A percentile compares a stretch with the other conserved stretches of the same genome.
phyloP scores from a whole-genome alignment of 495 filamentous ascomycete genomes.

The Aspergillus leporis region DNA sequence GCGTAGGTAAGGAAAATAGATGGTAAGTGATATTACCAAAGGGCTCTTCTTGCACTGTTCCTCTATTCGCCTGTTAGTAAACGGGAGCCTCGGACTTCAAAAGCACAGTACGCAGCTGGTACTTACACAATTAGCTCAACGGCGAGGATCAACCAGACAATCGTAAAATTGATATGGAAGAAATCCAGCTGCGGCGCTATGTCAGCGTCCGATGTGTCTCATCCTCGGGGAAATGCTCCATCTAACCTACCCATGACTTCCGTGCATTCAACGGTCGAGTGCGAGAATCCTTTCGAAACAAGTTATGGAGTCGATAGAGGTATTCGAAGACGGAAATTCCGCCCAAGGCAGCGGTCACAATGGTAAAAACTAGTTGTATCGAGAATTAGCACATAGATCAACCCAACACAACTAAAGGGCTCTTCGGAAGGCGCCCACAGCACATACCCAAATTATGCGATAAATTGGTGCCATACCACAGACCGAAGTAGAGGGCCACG shows the following conservation, averaged over 20 bases:
- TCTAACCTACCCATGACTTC: conserved; percentile 44
- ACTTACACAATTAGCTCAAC: conserved; percentile 57
- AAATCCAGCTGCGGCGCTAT: conserved; percentile 52
- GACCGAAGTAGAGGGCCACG: conserved; percentile 55
- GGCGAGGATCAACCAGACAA: conserved; percentile 50
- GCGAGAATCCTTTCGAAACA: conserved; percentile 48
- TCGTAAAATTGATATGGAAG: conserved; percentile 63
- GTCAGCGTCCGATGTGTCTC: conserved; percentile 14
- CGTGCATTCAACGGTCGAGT: conserved; percentile 55
- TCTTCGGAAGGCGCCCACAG: background rate
- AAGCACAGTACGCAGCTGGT: background rate
- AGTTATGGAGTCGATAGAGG: conserved; percentile 45
- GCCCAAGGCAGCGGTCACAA: conserved; percentile 57
- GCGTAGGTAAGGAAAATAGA: conserved; percentile 11
- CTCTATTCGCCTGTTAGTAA: conserved; percentile 34
- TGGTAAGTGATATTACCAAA: conserved; percentile 30
- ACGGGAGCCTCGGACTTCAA: background rate
- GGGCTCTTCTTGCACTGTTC: conserved; percentile 41
- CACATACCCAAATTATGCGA: conserved; percentile 55
- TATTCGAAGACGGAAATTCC: conserved; percentile 63
- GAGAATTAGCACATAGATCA: conserved; percentile 11
- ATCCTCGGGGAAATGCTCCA: background rate
- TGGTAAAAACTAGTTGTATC: conserved; percentile 50
- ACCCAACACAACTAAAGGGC: background rate
- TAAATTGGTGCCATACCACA: conserved; percentile 56